Conservation (phyloP, 345 rosid genomes). For the Euphorbia pulcherrima region DNA sequence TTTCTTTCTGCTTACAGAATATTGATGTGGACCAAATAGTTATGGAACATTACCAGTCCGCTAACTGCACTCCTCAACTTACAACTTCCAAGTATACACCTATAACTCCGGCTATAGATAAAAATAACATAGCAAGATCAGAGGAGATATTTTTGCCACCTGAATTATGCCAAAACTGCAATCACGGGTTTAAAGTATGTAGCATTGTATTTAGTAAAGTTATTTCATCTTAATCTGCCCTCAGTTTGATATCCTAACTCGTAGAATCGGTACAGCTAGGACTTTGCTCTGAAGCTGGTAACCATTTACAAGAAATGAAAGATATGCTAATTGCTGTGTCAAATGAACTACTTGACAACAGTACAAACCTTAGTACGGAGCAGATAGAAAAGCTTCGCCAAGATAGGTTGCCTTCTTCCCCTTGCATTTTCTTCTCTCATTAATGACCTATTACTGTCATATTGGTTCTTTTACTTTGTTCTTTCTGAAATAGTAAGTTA, state of each 20-base stretch:
- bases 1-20: constrained; percentile 44
- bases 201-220: constrained; percentile 10
- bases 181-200: constrained; percentile 69
- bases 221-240: constrained; percentile 18
- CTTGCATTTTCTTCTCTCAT: constrained; percentile 7
- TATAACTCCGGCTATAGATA: constrained; percentile 47
- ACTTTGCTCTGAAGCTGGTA: constrained; percentile 66
- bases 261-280: constrained; percentile 63
- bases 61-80: constrained; percentile 68
- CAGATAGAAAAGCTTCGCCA: constrained; percentile 76
- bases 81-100: constrained; percentile 50
- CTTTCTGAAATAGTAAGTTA: background rate
- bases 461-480: constrained; percentile 13
- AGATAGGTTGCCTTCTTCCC: constrained; percentile 51
- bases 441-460: constrained; percentile 12
- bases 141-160: constrained; percentile 53
- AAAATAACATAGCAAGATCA: constrained; percentile 34
- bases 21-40: constrained; percentile 89
- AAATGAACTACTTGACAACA: constrained; percentile 88
- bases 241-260: constrained; percentile 25
- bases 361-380: constrained; percentile 47
- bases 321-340: constrained; percentile 74
- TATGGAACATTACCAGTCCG: constrained; percentile 77
- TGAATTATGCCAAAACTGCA: constrained; percentile 65
- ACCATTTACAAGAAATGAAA: constrained; percentile 83